Evolutionary conservation across 495 filamentous ascomycete genomes (phyloP), one percentile per base, ranked within the genome.

Genomic region (Eremomyces bilateralis): DNA sequence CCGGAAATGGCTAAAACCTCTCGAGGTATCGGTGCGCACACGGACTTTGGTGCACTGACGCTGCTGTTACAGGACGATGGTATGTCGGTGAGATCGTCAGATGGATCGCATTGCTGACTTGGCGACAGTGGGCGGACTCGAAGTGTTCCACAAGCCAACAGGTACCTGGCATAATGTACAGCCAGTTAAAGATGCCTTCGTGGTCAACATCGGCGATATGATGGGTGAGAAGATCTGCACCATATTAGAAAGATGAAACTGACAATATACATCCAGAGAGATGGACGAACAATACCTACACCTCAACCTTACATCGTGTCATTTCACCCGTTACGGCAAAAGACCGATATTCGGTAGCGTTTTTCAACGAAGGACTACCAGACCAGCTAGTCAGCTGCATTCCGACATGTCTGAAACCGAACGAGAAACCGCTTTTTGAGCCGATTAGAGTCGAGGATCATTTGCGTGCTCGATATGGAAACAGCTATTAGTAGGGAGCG

Each of bases 11-110:
- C 34, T 37, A 33, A 28, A 3, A n/a, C 33, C 3, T 36, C 38
- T 3, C 19, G 38, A 4, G 48, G 36, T 37, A 62, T 46, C 43
- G 64, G 62, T 10, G 65, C 62, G 0, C 65, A 69, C 36, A 66
- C 60, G 0, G 64, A 68, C 44, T 67, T 56, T 47, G 59, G 60
- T 13, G 53, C 47, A 8, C 45, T 65, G 2, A 65, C 62, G 0
- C 49, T 67, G 0, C 51, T 67, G 8, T 45, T 63, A 3, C 49
- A 53, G 36, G 57, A 63, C 37, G 33, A 47, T 4, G 10, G 8
- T 8, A n/a, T n/a, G n/a, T n/a, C n/a, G n/a, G n/a, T n/a, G n/a
- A n/a, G n/a, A n/a, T n/a, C n/a, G n/a, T n/a, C n/a, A n/a, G n/a
- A n/a, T n/a, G n/a, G n/a, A n/a, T n/a, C n/a, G n/a, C n/a, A n/a